phyloP scores from a whole-genome alignment of 495 filamentous ascomycete genomes.

The Chaetomium fimeti region DNA sequence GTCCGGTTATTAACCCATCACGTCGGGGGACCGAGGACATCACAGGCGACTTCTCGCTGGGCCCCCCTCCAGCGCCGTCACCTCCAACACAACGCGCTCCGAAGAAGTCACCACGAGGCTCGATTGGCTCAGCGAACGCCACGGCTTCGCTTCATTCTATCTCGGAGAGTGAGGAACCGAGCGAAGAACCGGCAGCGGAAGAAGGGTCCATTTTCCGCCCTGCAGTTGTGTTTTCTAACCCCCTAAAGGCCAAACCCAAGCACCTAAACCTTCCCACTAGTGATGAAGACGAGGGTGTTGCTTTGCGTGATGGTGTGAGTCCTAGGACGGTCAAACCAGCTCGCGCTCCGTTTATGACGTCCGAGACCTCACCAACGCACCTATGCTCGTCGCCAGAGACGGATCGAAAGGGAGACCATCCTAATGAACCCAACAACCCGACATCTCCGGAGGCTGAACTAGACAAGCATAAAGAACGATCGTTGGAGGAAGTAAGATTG shows the following conservation, averaged over 20 bases:
- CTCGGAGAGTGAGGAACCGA: conserved; percentile 28
- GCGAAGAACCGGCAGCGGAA: conserved; percentile 4
- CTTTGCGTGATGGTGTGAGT: conserved; percentile 23
- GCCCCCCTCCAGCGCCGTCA: conserved; percentile 13
- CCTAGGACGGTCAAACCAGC: conserved; percentile 15
- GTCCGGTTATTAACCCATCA: conserved; percentile 35
- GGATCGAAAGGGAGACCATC: background rate
- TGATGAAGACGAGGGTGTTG: conserved; percentile 39
- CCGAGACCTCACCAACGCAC: conserved; percentile 17
- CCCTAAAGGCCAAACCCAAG: conserved; percentile 21
- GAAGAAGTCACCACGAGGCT: conserved; percentile 22
- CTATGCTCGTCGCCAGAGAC: background rate
- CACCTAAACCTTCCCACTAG: conserved; percentile 16
- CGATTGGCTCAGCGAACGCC: conserved; percentile 27
- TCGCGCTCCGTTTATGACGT: background rate
- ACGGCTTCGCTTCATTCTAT: conserved; percentile 36
- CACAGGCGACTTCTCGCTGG: conserved; percentile 23
- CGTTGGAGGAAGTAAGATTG: conserved; percentile 1
- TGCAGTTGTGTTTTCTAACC: conserved; percentile 26
- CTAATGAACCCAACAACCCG: background rate
- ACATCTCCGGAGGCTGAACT: background rate
- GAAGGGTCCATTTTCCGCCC: conserved; percentile 20
- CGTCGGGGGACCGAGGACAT: conserved; percentile 33
- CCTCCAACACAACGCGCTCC: conserved; percentile 17
- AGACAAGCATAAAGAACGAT: background rate